phyloP scores from a whole-genome alignment of 2,329 filamentous ascomycete species.

The Ophiostoma perfectum region DNA sequence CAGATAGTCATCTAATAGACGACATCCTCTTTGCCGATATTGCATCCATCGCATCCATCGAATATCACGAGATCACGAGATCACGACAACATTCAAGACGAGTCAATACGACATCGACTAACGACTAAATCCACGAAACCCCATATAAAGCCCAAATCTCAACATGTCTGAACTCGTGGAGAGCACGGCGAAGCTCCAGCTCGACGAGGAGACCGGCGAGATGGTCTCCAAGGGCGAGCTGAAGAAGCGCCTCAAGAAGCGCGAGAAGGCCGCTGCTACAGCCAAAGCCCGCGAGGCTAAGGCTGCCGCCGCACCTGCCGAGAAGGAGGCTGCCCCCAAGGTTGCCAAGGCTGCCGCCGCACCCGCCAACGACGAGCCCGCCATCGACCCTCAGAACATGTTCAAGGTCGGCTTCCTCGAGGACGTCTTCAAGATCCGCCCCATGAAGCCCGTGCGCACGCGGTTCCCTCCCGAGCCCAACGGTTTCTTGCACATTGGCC shows the following conservation, averaged over 20 bases:
- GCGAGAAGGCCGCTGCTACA: conserved; percentile 52
- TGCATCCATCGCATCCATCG: neutral
- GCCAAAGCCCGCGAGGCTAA: conserved; percentile 35
- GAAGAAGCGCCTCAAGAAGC: conserved; percentile 54
- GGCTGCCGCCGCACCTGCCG: conserved; percentile 20
- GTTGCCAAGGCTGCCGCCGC: conserved; percentile 19
- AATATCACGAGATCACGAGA: conserved; percentile 1
- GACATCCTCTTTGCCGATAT: neutral
- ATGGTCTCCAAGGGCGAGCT: conserved; percentile 60
- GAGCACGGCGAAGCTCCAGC: conserved; percentile 51
- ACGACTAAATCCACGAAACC: neutral
- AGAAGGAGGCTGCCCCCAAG: conserved; percentile 20
- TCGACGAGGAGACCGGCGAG: conserved; percentile 60
- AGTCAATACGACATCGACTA: neutral
- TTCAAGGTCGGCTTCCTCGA: conserved; percentile 74
- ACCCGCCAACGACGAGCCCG: conserved; percentile 41
- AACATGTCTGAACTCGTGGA: conserved; percentile 47
- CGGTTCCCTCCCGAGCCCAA: conserved; percentile 86
- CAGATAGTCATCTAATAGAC: too few species aligned
- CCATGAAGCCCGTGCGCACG: conserved; percentile 57
- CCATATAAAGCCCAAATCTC: neutral
- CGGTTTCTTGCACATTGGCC: conserved; percentile 87
- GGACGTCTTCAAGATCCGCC: conserved; percentile 65
- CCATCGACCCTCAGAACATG: conserved; percentile 58
- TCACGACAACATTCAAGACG: neutral